A percentile compares a stretch with the other conserved stretches of the same genome.
phyloP scores from a whole-genome alignment of 2,329 filamentous ascomycete genomes.

The Tolypocladium sp. region DNA sequence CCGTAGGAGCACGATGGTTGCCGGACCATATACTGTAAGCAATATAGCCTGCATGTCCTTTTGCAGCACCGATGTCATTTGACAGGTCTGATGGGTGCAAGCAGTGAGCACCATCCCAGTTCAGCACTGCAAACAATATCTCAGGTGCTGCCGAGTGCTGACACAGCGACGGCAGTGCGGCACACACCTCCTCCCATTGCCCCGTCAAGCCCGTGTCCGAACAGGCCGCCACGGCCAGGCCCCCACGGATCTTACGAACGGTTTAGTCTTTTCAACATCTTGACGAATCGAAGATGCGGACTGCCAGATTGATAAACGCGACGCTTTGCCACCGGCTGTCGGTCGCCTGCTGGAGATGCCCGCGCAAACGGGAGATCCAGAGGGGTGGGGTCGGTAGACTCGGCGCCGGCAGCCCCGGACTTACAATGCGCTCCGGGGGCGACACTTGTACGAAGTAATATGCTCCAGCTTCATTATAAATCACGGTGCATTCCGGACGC shows the following conservation, averaged over 20 bases:
- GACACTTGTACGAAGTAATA: background rate
- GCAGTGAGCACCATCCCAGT: background rate
- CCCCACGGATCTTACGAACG: background rate
- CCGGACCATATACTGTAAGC: background rate
- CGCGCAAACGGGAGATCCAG: background rate
- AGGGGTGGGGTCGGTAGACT: background rate
- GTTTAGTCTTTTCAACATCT: background rate
- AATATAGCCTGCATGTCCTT: background rate
- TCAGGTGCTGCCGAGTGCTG: background rate
- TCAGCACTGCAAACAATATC: background rate
- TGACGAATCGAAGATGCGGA: background rate
- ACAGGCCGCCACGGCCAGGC: background rate
- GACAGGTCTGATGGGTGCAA: background rate
- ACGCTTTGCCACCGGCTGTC: background rate
- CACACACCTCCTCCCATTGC: background rate
- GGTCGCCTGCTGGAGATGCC: background rate
- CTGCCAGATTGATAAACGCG: background rate
- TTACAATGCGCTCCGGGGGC: background rate
- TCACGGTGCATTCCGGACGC: too few species aligned
- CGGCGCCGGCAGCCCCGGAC: background rate
- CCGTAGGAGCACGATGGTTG: background rate
- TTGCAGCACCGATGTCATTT: background rate
- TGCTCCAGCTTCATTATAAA: background rate
- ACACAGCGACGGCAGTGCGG: background rate
- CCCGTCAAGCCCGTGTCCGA: background rate